Base-by-base conservation (phyloP, 768 basidiomycete species). In the Psilocybe tampanensis region DNA sequence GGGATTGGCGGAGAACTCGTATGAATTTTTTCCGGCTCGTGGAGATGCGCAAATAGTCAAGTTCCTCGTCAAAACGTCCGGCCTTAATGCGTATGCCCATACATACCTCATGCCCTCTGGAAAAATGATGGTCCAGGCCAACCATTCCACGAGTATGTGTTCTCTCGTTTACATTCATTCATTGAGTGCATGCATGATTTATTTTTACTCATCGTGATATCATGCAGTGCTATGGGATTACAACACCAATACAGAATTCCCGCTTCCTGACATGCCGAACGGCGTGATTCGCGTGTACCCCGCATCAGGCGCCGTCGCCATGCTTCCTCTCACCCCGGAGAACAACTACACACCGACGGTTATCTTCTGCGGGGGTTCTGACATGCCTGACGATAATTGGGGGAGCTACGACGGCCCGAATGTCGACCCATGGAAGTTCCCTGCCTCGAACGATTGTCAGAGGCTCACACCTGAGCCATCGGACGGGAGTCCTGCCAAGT, bases 321-420 rank as follows among this genome's bases (percentile, higher is more conserved):
- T 98, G 90, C 82, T 98, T 0, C 95, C 95, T 8, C 80, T 98
- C 21, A 95, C 92, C 1, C 89, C 90, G 8, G 88, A 80, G 21
- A 97, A 96, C 77, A 89, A 92, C 68, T 98, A 91, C 70, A 83
- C 79, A 0, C 92, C 89, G 0, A 92, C 93, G 0, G 67, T 97
- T 36, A 66, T 98, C 43, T 95, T 98, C 75, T 98, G 95, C 62
- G 96, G 96, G 45, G 96, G 96, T 24, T 83, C 85, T 3, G 80
- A 89, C 69, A 88, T 95, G 81, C 78, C 86, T 2, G 85, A 84
- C 8, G 74, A 77, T 8, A 76, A 75, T 44, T 96, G 87, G 75
- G 93, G 93, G 51, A 82, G 90, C 70, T 94, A 93, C 67, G 79
- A 83, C 2, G 82, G 73, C 66, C 90, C 92, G 7, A 77, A 76